A percentile compares a stretch with the other conserved stretches of the same genome.
These are phyloP conservation scores for Fusarium kyushuense DNA, from an alignment of 2,329 filamentous ascomycete species.

Conservation along the genomic window DNA sequence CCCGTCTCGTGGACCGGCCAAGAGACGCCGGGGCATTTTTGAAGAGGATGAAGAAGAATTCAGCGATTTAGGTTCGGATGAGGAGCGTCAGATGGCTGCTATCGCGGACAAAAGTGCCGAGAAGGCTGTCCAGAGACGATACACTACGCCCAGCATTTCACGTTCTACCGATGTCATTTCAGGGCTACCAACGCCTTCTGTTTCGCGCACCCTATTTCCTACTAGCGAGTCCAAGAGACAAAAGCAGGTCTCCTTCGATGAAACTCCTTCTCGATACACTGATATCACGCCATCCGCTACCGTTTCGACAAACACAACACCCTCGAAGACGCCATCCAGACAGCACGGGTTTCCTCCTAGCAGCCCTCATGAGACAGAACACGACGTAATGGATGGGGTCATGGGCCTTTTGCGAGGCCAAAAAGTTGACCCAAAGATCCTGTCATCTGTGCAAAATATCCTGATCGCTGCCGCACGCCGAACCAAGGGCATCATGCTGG, in stretches of 20 bases:
- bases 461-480: conserved; percentile 69
- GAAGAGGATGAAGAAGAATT: conserved; percentile 50
- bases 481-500: conserved; percentile 70
- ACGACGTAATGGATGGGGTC: conserved; percentile 60
- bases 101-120: conserved; percentile 53
- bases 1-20: conserved; percentile 43
- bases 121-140: conserved; percentile 33
- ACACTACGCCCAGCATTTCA: conserved; percentile 47
- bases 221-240: conserved; percentile 47
- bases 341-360: conserved; percentile 27
- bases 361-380: conserved; percentile 31
- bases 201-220: conserved; percentile 54
- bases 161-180: conserved; percentile 43
- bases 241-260: conserved; percentile 52
- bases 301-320: conserved; percentile 32
- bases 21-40: conserved; percentile 48
- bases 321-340: conserved; percentile 11
- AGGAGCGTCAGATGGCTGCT: conserved; percentile 54
- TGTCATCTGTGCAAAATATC: conserved; percentile 55
- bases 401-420: conserved; percentile 62
- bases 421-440: conserved; percentile 54
- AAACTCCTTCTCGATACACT: conserved; percentile 19
- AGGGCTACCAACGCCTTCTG: conserved; percentile 52
- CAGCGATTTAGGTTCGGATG: conserved; percentile 55
- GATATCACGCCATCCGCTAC: conserved; percentile 21